Evolutionary conservation across 1,284 basidiomycete genomes (phyloP).

Genomic region (Leccinum angustisporum): DNA sequence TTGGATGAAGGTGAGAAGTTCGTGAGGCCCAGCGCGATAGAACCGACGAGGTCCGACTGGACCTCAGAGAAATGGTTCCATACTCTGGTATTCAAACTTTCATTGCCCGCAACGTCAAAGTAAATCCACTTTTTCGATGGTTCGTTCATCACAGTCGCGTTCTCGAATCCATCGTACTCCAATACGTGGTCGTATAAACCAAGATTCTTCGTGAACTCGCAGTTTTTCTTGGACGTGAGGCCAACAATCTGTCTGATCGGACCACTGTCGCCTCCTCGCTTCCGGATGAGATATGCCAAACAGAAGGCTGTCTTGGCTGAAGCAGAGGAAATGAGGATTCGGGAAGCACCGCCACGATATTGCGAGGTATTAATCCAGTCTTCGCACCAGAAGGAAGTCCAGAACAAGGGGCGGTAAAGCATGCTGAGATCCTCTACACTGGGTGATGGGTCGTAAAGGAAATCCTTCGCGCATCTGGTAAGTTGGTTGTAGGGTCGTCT

Average conservation of each 20-base stretch:
- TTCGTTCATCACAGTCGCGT: conserved; percentile 26
- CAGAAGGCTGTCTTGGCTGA: conserved; percentile 69
- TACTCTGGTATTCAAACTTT: conserved; percentile 45
- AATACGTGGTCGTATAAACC: conserved; percentile 54
- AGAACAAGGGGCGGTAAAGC: conserved; percentile 67
- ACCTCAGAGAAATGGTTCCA: conserved; percentile 39
- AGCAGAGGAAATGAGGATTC: conserved; percentile 59
- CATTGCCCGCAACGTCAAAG: conserved; percentile 61
- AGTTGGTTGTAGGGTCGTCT: conserved; percentile 66
- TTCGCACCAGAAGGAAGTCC: conserved; percentile 70
- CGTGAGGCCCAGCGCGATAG: conserved; percentile 53
- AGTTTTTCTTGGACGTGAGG: conserved; percentile 55
- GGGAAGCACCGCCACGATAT: conserved; percentile 46
- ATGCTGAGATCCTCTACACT: conserved; percentile 57
- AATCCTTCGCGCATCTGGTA: conserved; percentile 53
- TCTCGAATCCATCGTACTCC: conserved; percentile 47
- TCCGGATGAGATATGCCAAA: conserved; percentile 52
- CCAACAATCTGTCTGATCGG: conserved; percentile 45
- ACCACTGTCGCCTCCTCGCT: conserved; percentile 23
- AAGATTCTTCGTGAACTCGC: conserved; percentile 51
- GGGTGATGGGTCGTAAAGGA: conserved; percentile 48
- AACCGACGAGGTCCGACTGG: conserved; percentile 39
- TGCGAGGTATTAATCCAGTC: conserved; percentile 55
- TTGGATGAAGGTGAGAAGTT: conserved; percentile 47
- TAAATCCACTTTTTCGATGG: conserved; percentile 48